Evolutionary conservation across 768 basidiomycete genomes (phyloP).

Genomic region (Nevesoporus exiguus): DNA sequence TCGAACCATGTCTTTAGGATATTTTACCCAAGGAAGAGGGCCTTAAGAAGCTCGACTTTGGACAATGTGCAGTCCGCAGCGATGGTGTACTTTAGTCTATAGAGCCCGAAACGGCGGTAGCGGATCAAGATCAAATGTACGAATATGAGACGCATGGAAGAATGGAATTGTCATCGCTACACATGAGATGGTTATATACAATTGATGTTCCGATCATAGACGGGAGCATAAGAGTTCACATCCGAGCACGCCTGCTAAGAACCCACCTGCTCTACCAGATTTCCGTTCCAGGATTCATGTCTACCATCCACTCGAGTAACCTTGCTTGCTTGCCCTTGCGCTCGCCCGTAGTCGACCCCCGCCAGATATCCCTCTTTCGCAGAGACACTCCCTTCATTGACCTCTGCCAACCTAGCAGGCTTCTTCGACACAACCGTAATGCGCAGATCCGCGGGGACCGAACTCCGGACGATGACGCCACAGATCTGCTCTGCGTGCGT

Average conservation of each 20-base stretch:
- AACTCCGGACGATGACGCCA: too few relatives aligned
- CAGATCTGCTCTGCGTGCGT: too few relatives aligned
- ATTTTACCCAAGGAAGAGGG: constrained; percentile 66
- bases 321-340: constrained; percentile 21
- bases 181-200: not conserved
- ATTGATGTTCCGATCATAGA: not conserved
- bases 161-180: not conserved
- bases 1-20: constrained; percentile 42
- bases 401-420: constrained; percentile 23
- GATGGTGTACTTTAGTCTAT: constrained; percentile 38
- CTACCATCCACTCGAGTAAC: constrained; percentile 31
- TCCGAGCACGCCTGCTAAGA: not conserved
- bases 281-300: constrained; percentile 21
- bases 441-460: too few relatives aligned
- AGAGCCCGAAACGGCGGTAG: not conserved
- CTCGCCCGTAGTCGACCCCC: constrained; percentile 18
- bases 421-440: constrained; percentile 29
- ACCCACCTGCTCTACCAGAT: constrained; percentile 10
- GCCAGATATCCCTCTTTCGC: constrained; percentile 14
- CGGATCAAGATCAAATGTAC: not conserved
- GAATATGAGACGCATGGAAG: not conserved
- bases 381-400: constrained; percentile 8
- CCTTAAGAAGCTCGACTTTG: constrained; percentile 53
- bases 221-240: not conserved
- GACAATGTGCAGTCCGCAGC: constrained; percentile 64